Percentiles rank a stretch among this genome's conserved stretches.
Conservation (phyloP, 140 eudicot species). For the Cichorium intybus region DNA sequence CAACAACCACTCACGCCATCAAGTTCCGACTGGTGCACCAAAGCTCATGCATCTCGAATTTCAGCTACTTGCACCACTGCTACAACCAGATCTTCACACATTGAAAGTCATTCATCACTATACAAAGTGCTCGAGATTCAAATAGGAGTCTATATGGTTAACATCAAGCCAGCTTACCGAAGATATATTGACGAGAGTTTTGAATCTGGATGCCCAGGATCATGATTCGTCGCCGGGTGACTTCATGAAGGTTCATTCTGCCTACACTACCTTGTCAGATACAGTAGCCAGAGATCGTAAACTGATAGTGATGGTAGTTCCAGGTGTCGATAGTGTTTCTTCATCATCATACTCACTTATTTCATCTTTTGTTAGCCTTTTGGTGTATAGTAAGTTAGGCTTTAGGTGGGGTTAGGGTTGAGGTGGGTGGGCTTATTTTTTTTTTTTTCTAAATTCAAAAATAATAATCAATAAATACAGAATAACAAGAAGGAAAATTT, state of each 20-base stretch:
- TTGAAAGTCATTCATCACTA: conserved; percentile 11
- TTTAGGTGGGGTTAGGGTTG: too few relatives aligned
- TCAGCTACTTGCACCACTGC: conserved; percentile 22
- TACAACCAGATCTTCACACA: conserved; percentile 9
- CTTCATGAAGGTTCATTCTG: conserved; percentile 61
- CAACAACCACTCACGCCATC: conserved; percentile 6
- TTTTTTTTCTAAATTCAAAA: too few relatives aligned
- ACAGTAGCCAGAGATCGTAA: conserved; percentile 59
- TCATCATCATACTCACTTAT: too few relatives aligned
- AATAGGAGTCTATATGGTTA: conserved; percentile 31
- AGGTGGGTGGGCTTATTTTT: too few relatives aligned
- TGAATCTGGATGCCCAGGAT: conserved; percentile 43
- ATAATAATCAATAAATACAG: too few relatives aligned
- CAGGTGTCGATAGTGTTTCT: background rate
- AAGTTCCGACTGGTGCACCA: conserved; percentile 1
- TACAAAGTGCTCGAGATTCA: conserved; percentile 48
- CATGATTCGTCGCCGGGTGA: conserved; percentile 38
- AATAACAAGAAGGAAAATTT: too few relatives aligned
- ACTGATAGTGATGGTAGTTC: conserved; percentile 52
- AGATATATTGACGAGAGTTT: conserved; percentile 32
- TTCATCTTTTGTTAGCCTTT: too few relatives aligned
- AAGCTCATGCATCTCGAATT: background rate
- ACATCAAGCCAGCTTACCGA: conserved; percentile 51
- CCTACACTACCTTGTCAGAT: conserved; percentile 58
- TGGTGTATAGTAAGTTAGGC: too few relatives aligned